Conservation (phyloP, 2,329 filamentous ascomycete genomes). For the Gaeumannomyces sp. region DNA sequence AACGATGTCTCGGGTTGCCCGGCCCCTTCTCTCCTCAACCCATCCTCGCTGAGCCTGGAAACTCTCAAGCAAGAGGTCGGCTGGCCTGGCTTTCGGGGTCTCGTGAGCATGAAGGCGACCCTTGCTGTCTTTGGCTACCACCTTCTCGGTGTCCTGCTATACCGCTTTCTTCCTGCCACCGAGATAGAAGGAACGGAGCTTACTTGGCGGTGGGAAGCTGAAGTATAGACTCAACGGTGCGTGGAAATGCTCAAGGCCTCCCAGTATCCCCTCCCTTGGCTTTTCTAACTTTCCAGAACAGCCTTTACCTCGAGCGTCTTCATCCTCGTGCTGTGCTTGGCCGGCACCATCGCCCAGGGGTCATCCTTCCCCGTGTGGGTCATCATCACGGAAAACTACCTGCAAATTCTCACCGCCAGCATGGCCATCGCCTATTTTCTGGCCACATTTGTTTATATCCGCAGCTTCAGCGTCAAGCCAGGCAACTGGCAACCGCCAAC, state of each 20-base stretch:
- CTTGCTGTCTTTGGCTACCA: slow-evolving; percentile 74
- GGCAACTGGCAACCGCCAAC: slow-evolving; percentile 55
- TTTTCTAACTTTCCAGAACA: slow-evolving; percentile 25
- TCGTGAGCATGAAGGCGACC: slow-evolving; percentile 42
- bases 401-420: slow-evolving; percentile 79
- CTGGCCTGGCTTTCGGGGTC: slow-evolving; percentile 47
- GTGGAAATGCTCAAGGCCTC: neutral
- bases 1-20: slow-evolving; percentile 92
- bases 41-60: slow-evolving; percentile 63
- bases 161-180: slow-evolving; percentile 69
- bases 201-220: slow-evolving; percentile 62
- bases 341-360: slow-evolving; percentile 71
- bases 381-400: slow-evolving; percentile 85
- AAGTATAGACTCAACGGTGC: slow-evolving; percentile 69
- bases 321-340: slow-evolving; percentile 63
- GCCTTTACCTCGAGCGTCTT: slow-evolving; percentile 70
- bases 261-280: too few relatives aligned
- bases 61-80: slow-evolving; percentile 73
- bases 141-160: slow-evolving; percentile 64
- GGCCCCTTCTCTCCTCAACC: slow-evolving; percentile 70
- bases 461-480: slow-evolving; percentile 56
- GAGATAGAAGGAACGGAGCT: slow-evolving; percentile 66
- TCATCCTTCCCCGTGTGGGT: slow-evolving; percentile 84
- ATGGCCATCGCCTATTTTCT: slow-evolving; percentile 62
- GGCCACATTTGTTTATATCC: slow-evolving; percentile 62